phyloP scores from a whole-genome alignment of 805 yeast species.

The Blastobotrys parvus region DNA sequence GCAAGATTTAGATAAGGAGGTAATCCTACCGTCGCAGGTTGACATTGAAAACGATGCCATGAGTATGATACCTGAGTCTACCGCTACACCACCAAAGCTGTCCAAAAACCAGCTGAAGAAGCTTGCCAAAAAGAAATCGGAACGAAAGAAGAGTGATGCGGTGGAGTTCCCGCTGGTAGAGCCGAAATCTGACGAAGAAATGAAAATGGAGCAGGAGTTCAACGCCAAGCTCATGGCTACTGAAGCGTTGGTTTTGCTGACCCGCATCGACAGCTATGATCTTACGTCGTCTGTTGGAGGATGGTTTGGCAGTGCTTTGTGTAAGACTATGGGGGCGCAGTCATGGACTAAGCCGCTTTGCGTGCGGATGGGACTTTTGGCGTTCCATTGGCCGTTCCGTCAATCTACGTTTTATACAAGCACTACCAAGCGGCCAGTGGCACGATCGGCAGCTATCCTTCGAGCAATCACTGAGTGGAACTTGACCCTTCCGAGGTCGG shows the following conservation, averaged over 20 bases:
- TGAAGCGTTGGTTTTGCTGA: conserved; percentile 35
- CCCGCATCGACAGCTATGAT: conserved; percentile 32
- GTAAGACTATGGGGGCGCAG: conserved; percentile 25
- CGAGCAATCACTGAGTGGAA: conserved; percentile 34
- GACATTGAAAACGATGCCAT: conserved; percentile 1
- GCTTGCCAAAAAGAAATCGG: conserved; percentile 22
- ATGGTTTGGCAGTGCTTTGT: conserved; percentile 21
- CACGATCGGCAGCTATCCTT: conserved; percentile 34
- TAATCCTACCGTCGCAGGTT: conserved; percentile 11
- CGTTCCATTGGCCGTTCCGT: conserved; percentile 40
- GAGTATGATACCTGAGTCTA: no score
- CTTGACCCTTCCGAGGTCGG: conserved; percentile 18
- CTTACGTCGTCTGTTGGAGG: conserved; percentile 30
- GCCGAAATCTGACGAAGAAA: conserved; percentile 20
- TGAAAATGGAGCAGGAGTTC: conserved; percentile 25
- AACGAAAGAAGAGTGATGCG: conserved; percentile 12
- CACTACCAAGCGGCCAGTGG: conserved; percentile 34
- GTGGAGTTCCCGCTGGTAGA: conserved; percentile 13
- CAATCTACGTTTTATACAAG: conserved; percentile 34
- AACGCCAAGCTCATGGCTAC: conserved; percentile 31
- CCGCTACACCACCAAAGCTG: conserved; percentile 4
- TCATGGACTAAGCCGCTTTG: conserved; percentile 29
- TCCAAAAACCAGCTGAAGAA: conserved; percentile 27
- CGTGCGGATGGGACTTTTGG: conserved; percentile 35
- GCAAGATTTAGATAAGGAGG: conserved; percentile 25